Conservation (phyloP, 73 alveolate species). For the Urostyla sp. region DNA sequence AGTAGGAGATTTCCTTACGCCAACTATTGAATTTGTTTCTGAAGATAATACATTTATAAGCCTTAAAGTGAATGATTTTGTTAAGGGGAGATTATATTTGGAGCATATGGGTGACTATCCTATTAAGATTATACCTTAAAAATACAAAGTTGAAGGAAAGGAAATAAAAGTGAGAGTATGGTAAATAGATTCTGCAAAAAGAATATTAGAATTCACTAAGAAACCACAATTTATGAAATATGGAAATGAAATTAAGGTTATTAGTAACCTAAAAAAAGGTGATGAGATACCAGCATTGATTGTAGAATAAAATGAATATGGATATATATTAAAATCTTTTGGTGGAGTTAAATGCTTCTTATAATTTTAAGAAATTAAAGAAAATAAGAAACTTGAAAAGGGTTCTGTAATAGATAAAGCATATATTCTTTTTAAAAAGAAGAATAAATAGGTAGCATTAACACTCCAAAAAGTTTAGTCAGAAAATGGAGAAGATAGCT, state of each 20-base stretch:
- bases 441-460: conserved; percentile 51
- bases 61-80: conserved; percentile 45
- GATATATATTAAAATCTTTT: conserved; percentile 58
- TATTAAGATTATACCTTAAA: conserved; percentile 44
- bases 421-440: conserved; percentile 63
- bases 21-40: conserved; percentile 18
- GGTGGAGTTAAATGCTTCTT: conserved; percentile 55
- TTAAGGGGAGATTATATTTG: conserved; percentile 45
- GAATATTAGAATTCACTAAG: conserved; percentile 62
- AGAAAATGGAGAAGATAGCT: conserved; percentile 16
- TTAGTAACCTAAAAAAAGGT: conserved; percentile 43
- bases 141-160: conserved; percentile 26
- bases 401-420: conserved; percentile 61
- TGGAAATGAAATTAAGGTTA: not conserved
- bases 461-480: conserved; percentile 37
- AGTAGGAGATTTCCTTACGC: conserved; percentile 46
- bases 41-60: conserved; percentile 24
- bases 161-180: conserved; percentile 47
- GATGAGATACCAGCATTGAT: conserved; percentile 55
- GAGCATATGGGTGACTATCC: conserved; percentile 69
- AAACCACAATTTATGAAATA: conserved; percentile 44
- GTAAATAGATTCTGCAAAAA: conserved; percentile 8
- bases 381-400: not conserved
- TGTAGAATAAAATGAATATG: conserved; percentile 56
- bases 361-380: conserved; percentile 38